A percentile compares a stretch with the other conserved stretches of the same genome.
Conservation (phyloP, 2,329 filamentous ascomycete species). For the Cordyceps farinosa region DNA sequence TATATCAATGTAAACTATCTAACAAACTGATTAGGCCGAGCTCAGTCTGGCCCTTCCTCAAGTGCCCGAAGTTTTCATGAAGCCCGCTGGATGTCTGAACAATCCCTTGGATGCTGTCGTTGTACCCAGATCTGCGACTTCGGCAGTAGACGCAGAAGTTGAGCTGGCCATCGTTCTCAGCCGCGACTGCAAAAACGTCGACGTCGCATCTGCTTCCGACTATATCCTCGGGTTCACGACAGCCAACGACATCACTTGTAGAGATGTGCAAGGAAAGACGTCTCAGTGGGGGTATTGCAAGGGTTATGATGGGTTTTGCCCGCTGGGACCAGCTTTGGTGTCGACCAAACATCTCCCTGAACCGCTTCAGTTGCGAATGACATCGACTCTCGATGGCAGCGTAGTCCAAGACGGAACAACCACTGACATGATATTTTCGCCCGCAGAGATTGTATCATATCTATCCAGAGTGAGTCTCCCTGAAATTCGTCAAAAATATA, state of each 20-base stretch:
- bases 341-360: constrained; percentile 29
- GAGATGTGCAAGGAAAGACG: constrained; percentile 35
- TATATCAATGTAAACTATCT: not conserved
- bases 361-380: constrained; percentile 30
- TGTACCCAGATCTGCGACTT: constrained; percentile 44
- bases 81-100: constrained; percentile 40
- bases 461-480: constrained; percentile 19
- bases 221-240: constrained; percentile 54
- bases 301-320: constrained; percentile 47
- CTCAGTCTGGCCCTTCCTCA: constrained; percentile 22
- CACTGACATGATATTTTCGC: constrained; percentile 5
- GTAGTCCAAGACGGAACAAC: constrained; percentile 36
- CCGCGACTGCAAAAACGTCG: constrained; percentile 44
- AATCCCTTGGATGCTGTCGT: constrained; percentile 38
- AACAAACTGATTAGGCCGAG: constrained; percentile 24
- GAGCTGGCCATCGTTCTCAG: constrained; percentile 50
- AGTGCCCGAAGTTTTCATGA: constrained; percentile 37
- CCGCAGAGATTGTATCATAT: constrained; percentile 23
- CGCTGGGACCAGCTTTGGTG: constrained; percentile 40
- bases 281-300: constrained; percentile 43
- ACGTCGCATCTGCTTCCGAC: constrained; percentile 43
- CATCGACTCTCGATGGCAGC: constrained; percentile 34
- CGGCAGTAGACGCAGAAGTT: constrained; percentile 47
- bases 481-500: constrained; percentile 34
- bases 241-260: constrained; percentile 37